These are phyloP conservation scores for Begonia fuchsioides DNA, from an alignment of 306 rosid genomes.

Conservation along the genomic window DNA sequence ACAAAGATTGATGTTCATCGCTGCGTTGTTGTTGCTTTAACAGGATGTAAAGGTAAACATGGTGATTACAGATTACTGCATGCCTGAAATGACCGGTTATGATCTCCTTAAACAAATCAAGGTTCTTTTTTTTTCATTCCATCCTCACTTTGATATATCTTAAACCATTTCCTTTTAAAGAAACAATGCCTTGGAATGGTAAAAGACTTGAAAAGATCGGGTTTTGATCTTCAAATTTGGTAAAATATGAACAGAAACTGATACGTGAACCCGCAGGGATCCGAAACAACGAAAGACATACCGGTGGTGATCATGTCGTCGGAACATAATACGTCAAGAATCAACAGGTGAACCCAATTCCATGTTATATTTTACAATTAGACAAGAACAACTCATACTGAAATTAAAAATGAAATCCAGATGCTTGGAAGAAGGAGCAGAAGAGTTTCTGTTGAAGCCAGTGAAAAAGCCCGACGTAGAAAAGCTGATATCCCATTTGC, in stretches of 20 bases:
- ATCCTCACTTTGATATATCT: no score
- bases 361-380: not conserved
- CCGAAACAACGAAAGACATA: conserved; percentile 61
- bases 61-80: conserved; percentile 78
- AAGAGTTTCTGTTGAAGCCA: conserved; percentile 70
- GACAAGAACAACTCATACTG: not conserved
- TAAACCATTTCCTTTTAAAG: not conserved
- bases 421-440: conserved; percentile 87
- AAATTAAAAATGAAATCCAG: conserved; percentile 12
- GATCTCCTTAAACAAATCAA: conserved; percentile 70
- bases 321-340: conserved; percentile 70
- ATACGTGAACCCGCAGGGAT: conserved; percentile 33
- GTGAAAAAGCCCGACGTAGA: conserved; percentile 64
- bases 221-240: no score
- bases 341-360: conserved; percentile 32
- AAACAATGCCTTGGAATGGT: not conserved
- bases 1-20: conserved; percentile 2
- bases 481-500: conserved; percentile 60
- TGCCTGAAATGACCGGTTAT: conserved; percentile 97
- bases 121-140: conserved; percentile 14
- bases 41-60: conserved; percentile 55
- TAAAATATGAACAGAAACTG: no score
- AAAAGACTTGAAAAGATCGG: not conserved
- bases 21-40: not conserved
- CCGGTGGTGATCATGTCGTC: conserved; percentile 95